Evolutionary conservation across 2,329 filamentous ascomycete species (phyloP).

Genomic region (Mycosphaerella sp.): DNA sequence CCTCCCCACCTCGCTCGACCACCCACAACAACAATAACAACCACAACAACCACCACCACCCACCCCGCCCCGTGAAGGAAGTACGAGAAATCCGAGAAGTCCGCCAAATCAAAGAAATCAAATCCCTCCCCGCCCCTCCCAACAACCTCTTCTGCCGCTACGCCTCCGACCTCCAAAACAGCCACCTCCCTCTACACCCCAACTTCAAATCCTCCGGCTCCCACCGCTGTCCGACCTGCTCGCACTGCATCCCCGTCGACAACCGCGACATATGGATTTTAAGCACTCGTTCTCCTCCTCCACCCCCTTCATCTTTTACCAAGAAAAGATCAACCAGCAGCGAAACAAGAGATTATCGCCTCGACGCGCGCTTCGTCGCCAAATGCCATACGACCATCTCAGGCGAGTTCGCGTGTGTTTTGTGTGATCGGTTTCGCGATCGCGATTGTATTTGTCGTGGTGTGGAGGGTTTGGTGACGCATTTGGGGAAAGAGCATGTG

Average conservation of each 20-base stretch:
- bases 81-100: background rate
- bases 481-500: conserved; percentile 23
- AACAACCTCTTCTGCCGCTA: conserved; percentile 20
- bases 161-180: conserved; percentile 16
- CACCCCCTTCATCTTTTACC: too few species aligned
- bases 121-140: conserved; percentile 16
- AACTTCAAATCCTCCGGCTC: conserved; percentile 15
- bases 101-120: conserved; percentile 5
- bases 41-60: too few species aligned
- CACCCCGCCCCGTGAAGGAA: background rate
- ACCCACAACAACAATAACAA: too few species aligned
- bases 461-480: conserved; percentile 24
- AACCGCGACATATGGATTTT: conserved; percentile 24
- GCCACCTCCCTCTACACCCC: conserved; percentile 13
- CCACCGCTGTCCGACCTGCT: conserved; percentile 22
- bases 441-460: conserved; percentile 22
- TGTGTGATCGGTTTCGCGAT: conserved; percentile 19
- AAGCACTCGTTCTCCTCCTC: conserved; percentile 1
- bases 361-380: conserved; percentile 22
- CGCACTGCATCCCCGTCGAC: conserved; percentile 22
- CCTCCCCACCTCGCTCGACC: background rate
- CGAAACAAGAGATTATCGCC: conserved; percentile 17
- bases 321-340: too few species aligned
- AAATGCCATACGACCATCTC: conserved; percentile 20
- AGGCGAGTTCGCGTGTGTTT: conserved; percentile 24